Evolutionary conservation across 2,329 filamentous ascomycete species (phyloP), one percentile per base, ranked within the genome.

Genomic region (Pestalotiopsis sp.): DNA sequence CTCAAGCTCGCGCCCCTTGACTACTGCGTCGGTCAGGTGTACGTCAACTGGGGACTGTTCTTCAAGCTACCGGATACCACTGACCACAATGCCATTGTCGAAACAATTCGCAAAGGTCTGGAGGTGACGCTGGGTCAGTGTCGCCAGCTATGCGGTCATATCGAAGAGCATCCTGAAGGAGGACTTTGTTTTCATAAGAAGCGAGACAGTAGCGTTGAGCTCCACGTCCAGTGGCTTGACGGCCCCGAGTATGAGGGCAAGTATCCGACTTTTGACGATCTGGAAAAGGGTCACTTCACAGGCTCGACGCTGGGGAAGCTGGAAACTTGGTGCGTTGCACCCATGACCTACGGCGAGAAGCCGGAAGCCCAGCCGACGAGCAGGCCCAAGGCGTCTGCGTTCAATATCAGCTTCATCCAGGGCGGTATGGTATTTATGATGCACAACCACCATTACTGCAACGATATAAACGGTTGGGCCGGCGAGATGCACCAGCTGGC

Each of bases 391-490:
- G 72, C 77, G 0, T 74, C 82, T 0, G 81, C 77, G 0, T 84
- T 80, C 72, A 79, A 83, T 66, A 79, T 79, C 0, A 84, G 80
- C 71, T 80, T 85, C 56, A 74, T 84, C 31, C 77, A 73, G 0
- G 82, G 82, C 2, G 82, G 82, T 0, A 68, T 84, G 1, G 76
- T 84, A 9, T 78, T 84, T 65, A 79, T 78, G 41, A 81, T 80
- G 64, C 81, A 84, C 56, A 73, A 76, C 64, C 83, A 84, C 59
- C 82, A 85, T 68, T 84, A 80, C 62, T 71, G 78, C 57, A 82
- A 81, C 68, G 82, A 84, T 69, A 73, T 82, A 0, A 82, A 81
- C 77, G 81, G 80, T 3, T 83, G 82, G 81, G 76, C 77, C 0
- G 75, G 17, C 41, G n/a, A 23, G 12, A 38, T 52, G 20, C 38